Conservation (phyloP, 2,329 filamentous ascomycete species). For the Colletotrichum lentis region DNA sequence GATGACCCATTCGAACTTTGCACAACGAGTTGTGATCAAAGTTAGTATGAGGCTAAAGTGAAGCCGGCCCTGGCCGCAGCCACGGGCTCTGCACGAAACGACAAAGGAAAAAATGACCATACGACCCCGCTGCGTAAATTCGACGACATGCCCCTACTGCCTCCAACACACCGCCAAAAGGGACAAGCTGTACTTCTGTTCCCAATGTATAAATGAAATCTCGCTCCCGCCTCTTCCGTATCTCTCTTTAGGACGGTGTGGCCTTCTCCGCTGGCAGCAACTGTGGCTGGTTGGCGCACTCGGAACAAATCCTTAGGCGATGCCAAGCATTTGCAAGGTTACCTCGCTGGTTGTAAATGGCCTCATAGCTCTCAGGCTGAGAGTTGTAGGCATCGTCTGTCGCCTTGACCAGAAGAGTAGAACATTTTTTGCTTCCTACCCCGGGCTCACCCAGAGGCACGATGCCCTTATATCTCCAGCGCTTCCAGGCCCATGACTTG, state of each 20-base stretch:
- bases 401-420: slow-evolving; percentile 69
- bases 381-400: slow-evolving; percentile 73
- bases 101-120: too few relatives aligned
- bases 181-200: too few relatives aligned
- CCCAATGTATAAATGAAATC: background rate
- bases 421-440: slow-evolving; percentile 50
- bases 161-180: background rate
- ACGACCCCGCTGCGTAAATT: background rate
- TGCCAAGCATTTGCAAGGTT: slow-evolving; percentile 75
- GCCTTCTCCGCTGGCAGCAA: background rate
- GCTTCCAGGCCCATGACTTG: slow-evolving; percentile 69
- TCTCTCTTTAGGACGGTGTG: background rate
- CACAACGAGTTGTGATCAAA: background rate
- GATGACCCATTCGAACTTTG: background rate
- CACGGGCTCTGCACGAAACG: background rate
- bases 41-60: background rate
- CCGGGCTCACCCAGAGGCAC: slow-evolving; percentile 48
- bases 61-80: background rate
- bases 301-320: slow-evolving; percentile 55
- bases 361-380: slow-evolving; percentile 67
- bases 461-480: slow-evolving; percentile 66
- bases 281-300: slow-evolving; percentile 40
- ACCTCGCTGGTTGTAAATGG: slow-evolving; percentile 70
- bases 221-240: background rate
- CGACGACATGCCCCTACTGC: background rate